Evolutionary conservation across 257 asterid species (phyloP).

Genomic region (Nicotiana paniculata): DNA sequence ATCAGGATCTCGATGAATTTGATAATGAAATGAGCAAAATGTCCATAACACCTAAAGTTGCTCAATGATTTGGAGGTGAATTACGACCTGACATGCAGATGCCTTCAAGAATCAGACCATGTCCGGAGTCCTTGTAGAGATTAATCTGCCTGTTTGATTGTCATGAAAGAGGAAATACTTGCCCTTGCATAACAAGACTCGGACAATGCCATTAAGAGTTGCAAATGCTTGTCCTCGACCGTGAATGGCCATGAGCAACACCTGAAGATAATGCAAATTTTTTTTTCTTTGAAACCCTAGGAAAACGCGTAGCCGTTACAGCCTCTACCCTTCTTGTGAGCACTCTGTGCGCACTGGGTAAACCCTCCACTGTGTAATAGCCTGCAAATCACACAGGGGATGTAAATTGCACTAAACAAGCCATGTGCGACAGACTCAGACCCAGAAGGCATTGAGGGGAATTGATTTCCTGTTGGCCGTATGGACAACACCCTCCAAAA

Average conservation of each 20-base stretch:
- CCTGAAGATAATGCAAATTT: neutral
- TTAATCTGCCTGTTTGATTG: neutral
- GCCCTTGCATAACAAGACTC: neutral
- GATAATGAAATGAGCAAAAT: neutral
- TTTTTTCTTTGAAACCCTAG: too few species aligned
- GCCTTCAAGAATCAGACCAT: slow-evolving; percentile 85
- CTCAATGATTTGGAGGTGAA: neutral
- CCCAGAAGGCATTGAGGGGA: too few species aligned
- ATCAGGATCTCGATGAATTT: neutral
- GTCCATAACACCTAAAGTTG: neutral
- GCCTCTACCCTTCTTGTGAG: too few species aligned
- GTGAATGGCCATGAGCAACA: neutral
- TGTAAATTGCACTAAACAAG: too few species aligned
- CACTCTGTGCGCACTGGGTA: too few species aligned
- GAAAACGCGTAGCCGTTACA: too few species aligned
- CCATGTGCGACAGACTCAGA: too few species aligned
- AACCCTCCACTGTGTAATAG: too few species aligned
- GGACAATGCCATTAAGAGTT: neutral
- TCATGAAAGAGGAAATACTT: neutral
- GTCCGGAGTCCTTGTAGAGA: slow-evolving; percentile 67
- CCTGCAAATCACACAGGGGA: too few species aligned
- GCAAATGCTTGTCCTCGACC: neutral
- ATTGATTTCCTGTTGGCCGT: too few species aligned
- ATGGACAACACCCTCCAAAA: too few species aligned
- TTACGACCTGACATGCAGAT: slow-evolving; percentile 35